Evolutionary conservation across 106 monocot species (phyloP), one percentile per base, ranked within the genome.

Genomic region (Cymbidium sinense): DNA sequence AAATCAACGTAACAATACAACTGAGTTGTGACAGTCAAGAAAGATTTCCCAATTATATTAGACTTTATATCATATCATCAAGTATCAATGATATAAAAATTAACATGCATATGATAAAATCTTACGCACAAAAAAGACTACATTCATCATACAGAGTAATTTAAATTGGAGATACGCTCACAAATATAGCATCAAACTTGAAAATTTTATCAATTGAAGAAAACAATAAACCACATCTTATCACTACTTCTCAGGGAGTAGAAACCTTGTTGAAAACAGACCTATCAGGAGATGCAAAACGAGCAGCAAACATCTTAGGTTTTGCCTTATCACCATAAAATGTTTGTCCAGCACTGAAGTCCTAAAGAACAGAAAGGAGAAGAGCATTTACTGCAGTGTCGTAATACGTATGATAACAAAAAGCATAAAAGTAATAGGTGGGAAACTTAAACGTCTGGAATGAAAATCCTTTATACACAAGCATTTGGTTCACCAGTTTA

Each of bases 281-380:
- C 91, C 90, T 77, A 80, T 91, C 91, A 54, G 83, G 76, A 77
- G 91, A 84, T 62, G 91, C 91, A 80, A 91, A 91, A 61, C 82
- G 85, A 78, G 91, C 85, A 58, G 91, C 87, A 88, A 75, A 91
- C 29, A 69, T 88, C 81, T 82, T 91, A 13, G 91, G 81, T 67
- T 91, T 91, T 34, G 70, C 91, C 82, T 91, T 91, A 77, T 91
- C 91, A 50, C 91, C 91, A 78, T 91, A 91, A 34, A 91, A 51
- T 23, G 85, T 79, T 43, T 88, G 73, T 52, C 91, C 91, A 52
- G 85, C 87, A 86, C 80, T 91, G 47, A 79, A 88, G 43, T 91
- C 91, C 91, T 91, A 80, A 29, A 18, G 47, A 77, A 77, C 30
- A 80, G 10, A 34, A 34, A 69, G 18, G 8, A 13, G 23, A 5